Percentiles rank a stretch among this genome's conserved stretches.
Conservation (phyloP, 371 early-diverging fungal genomes). For the Capillidium rhysosporum region DNA sequence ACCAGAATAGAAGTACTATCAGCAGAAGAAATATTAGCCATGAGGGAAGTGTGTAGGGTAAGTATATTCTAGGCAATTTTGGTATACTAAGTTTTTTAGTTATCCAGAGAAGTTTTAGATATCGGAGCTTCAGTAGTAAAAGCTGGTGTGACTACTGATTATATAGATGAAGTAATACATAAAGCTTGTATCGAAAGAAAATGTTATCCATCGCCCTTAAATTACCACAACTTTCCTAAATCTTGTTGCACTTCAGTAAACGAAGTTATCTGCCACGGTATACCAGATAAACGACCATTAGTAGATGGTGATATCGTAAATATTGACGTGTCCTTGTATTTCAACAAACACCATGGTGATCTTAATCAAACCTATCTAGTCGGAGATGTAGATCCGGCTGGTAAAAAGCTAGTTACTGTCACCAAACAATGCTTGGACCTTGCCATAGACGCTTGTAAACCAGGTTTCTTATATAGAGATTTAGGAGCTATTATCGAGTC, state of each 20-base stretch:
- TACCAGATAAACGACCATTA: constrained; percentile 72
- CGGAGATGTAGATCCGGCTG: constrained; percentile 62
- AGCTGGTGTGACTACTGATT: constrained; percentile 79
- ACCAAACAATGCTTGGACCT: constrained; percentile 66
- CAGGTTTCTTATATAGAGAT: constrained; percentile 77
- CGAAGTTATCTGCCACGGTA: constrained; percentile 73
- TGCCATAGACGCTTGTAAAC: constrained; percentile 72
- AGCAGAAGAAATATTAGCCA: constrained; percentile 47
- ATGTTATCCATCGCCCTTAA: constrained; percentile 86
- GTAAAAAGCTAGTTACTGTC: constrained; percentile 43
- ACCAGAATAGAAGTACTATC: constrained; percentile 41
- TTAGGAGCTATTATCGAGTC: constrained; percentile 77
- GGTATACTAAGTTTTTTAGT: constrained; percentile 15
- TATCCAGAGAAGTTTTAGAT: constrained; percentile 73
- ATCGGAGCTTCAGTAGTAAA: constrained; percentile 53
- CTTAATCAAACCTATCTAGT: constrained; percentile 69
- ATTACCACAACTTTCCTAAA: constrained; percentile 83
- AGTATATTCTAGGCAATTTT: constrained; percentile 2
- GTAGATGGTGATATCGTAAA: constrained; percentile 85
- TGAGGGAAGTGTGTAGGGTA: constrained; percentile 61
- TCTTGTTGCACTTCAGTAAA: constrained; percentile 71
- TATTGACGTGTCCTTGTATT: constrained; percentile 68
- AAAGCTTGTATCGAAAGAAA: constrained; percentile 65
- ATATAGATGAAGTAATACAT: constrained; percentile 63
- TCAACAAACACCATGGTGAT: constrained; percentile 84